Evolutionary conservation across 768 basidiomycete species (phyloP), one percentile per base, ranked within the genome.

Genomic region (Wakefieldia striispora): DNA sequence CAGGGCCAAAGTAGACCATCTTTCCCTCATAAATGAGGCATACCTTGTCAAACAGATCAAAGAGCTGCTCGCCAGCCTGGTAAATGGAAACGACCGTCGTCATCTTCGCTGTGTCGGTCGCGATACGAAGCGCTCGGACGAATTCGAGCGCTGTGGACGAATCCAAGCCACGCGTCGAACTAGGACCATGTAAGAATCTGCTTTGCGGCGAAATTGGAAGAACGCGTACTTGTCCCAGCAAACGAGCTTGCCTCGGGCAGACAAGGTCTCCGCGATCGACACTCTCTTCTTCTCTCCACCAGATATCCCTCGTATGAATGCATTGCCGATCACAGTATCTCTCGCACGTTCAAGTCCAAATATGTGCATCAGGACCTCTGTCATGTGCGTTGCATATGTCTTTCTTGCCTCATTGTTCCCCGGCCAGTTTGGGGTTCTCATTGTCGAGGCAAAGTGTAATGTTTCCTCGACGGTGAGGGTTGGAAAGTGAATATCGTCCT

Each of bases 401-500:
- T 13, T 58, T 65, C 38, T 75, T 37, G 53, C 23, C 26, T 6
- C 29, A 12, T 11, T 12, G 6, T 29, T 29, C 7, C 29, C 4
- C 14, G 70, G 70, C 5, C 59, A 62, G 26, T 63, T 67, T 1
- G 74, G 72, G 0, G 72, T 72, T 24, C 79, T 80, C 27, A 76
- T 76, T 49, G 74, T 74, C 42, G 76, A 69, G 3, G 81, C 80
- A 57, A 83, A 83, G 6, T 67, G 55, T 48, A 84, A 68, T 0
- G 78, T 79, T 48, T 79, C 65, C 4, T 59, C 65, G 16, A 78
- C 76, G 0, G 73, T 76, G 39, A 84, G 65, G 4, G 78, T 88
- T 6, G 91, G 87, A 57, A 93, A 88, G 63, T 92, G 91, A 2
- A 88, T 73, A 62, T 95, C 91, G 58, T 92, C 91, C 70, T 90